Conservation (phyloP, 305 asterid genomes). For the Fraxinus dipetala region DNA sequence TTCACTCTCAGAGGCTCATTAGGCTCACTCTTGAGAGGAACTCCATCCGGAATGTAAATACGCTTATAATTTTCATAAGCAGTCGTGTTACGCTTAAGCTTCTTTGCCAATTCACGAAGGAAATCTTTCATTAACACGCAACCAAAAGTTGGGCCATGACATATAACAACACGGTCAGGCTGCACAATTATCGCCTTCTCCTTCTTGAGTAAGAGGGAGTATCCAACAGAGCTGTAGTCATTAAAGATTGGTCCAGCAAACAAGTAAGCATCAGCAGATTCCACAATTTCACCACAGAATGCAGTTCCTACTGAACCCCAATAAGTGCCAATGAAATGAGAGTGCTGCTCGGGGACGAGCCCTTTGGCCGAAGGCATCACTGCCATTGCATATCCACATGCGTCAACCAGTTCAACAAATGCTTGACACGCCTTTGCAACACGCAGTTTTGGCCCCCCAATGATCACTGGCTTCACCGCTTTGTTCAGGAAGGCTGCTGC, state of each 20-base stretch:
- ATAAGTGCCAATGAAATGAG: neutral
- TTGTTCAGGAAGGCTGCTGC: neutral
- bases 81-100: neutral
- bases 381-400: neutral
- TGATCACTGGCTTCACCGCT: neutral
- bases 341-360: neutral
- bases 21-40: conserved; percentile 47
- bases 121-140: conserved; percentile 2
- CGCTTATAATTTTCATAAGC: conserved; percentile 23
- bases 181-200: neutral
- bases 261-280: neutral
- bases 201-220: neutral
- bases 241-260: neutral
- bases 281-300: neutral
- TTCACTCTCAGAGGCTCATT: conserved; percentile 57
- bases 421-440: neutral
- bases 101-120: neutral
- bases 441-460: neutral
- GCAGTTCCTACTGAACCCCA: neutral
- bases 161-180: neutral
- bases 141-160: neutral
- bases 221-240: neutral
- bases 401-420: neutral
- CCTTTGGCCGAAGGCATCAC: neutral
- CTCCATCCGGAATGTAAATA: conserved; percentile 58